Evolutionary conservation across 768 basidiomycete genomes (phyloP).

Genomic region (Russula ochroleuca): DNA sequence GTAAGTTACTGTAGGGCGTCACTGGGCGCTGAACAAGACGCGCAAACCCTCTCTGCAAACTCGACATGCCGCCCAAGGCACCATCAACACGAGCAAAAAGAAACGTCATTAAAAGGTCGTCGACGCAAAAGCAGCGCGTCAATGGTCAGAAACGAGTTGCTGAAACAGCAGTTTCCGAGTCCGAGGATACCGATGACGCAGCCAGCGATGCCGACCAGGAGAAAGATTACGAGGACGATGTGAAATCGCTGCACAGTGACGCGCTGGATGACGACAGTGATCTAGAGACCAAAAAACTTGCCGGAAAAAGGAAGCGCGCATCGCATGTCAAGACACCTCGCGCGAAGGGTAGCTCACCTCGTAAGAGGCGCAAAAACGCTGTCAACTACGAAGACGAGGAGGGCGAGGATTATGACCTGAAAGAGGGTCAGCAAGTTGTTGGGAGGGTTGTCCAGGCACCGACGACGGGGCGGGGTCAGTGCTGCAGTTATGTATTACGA

Average conservation of each 20-base stretch:
- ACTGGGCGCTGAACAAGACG: not conserved
- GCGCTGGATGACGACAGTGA: constrained; percentile 36
- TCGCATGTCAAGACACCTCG: constrained; percentile 18
- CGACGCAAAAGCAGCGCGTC: not conserved
- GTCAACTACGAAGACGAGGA: constrained; percentile 40
- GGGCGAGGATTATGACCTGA: constrained; percentile 42
- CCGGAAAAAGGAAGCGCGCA: constrained; percentile 33
- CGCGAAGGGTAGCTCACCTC: constrained; percentile 24
- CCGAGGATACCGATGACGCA: constrained; percentile 11
- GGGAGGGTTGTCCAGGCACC: constrained; percentile 79
- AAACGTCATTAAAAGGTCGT: not conserved
- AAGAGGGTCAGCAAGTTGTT: constrained; percentile 65
- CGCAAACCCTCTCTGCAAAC: not conserved
- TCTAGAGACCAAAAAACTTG: constrained; percentile 15
- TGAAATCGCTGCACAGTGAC: constrained; percentile 36
- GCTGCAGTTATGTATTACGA: not conserved
- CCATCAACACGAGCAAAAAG: constrained; percentile 18
- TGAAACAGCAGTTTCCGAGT: constrained; percentile 6
- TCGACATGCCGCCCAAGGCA: constrained; percentile 18
- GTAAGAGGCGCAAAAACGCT: constrained; percentile 30
- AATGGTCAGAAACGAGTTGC: not conserved
- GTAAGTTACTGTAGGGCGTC: not conserved
- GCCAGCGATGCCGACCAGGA: constrained; percentile 25
- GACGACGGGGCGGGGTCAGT: constrained; percentile 70
- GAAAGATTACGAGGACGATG: constrained; percentile 31